A percentile compares a stretch with the other conserved stretches of the same genome.
Evolutionary conservation across 352 stramenopile species (phyloP).

Genomic region (Phytophthora fragariae): DNA sequence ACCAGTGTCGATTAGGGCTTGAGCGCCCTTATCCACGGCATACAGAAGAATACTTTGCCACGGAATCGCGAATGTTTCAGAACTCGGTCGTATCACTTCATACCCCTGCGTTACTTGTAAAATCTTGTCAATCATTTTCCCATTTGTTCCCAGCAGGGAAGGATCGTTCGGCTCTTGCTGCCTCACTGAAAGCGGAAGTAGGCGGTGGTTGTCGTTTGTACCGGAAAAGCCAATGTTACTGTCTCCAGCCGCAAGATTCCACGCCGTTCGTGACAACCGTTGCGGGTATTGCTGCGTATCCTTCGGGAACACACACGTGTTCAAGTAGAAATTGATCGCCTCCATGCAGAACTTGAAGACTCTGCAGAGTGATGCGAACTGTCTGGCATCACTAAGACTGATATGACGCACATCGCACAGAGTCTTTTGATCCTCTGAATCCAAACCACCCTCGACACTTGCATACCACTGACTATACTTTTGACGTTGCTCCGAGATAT

Average conservation of each 20-base stretch:
- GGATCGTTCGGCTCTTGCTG: constrained; percentile 68
- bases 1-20: not conserved
- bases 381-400: constrained; percentile 69
- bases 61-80: not conserved
- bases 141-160: constrained; percentile 78
- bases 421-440: constrained; percentile 26
- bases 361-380: constrained; percentile 61
- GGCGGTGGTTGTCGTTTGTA: constrained; percentile 89
- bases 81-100: constrained; percentile 49
- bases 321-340: constrained; percentile 90
- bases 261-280: constrained; percentile 75
- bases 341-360: constrained; percentile 70
- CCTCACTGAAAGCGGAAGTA: constrained; percentile 75
- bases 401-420: constrained; percentile 74
- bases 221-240: constrained; percentile 87
- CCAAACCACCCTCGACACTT: constrained; percentile 31
- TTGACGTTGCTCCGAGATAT: constrained; percentile 64
- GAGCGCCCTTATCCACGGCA: no score
- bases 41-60: not conserved
- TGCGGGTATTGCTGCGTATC: constrained; percentile 87
- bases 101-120: constrained; percentile 48
- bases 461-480: constrained; percentile 81
- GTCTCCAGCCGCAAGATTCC: constrained; percentile 77
- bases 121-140: constrained; percentile 88
- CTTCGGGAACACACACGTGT: constrained; percentile 78